These are phyloP conservation scores for Zopfochytrium polystomum DNA, from an alignment of 371 early-diverging fungal species.

Conservation along the genomic window DNA sequence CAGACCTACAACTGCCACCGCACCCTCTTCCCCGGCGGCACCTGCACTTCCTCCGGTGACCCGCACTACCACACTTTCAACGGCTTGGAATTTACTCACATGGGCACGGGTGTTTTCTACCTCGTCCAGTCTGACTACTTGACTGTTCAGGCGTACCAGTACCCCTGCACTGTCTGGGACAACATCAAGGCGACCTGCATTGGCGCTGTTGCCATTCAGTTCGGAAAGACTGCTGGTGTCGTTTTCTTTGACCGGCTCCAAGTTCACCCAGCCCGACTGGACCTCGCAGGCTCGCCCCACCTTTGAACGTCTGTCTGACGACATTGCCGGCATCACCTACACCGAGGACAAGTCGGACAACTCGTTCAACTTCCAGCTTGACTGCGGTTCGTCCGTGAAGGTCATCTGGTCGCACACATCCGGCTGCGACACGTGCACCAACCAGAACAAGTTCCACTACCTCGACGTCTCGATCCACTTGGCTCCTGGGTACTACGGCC, in stretches of 20 bases:
- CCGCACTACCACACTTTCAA: conserved; percentile 20
- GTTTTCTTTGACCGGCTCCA: conserved; percentile 11
- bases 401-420: too few relatives aligned
- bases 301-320: conserved; percentile 1
- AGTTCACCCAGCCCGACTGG: too few relatives aligned
- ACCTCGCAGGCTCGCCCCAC: background rate
- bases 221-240: conserved; percentile 10
- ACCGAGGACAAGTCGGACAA: too few relatives aligned
- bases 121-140: conserved; percentile 14
- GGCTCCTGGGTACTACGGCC: conserved; percentile 9
- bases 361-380: too few relatives aligned
- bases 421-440: background rate
- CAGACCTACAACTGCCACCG: too few relatives aligned
- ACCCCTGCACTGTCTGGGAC: conserved; percentile 18
- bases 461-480: conserved; percentile 8
- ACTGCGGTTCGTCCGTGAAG: background rate
- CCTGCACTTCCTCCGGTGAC: conserved; percentile 18
- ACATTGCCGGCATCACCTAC: conserved; percentile 11
- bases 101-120: conserved; percentile 14
- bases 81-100: background rate
- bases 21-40: too few relatives aligned
- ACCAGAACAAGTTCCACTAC: background rate
- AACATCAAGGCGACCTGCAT: conserved; percentile 7
- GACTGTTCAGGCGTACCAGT: conserved; percentile 19
- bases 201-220: conserved; percentile 15